Base-by-base conservation (phyloP, 805 yeast genomes). In the Middelhovenomyces tepae region DNA sequence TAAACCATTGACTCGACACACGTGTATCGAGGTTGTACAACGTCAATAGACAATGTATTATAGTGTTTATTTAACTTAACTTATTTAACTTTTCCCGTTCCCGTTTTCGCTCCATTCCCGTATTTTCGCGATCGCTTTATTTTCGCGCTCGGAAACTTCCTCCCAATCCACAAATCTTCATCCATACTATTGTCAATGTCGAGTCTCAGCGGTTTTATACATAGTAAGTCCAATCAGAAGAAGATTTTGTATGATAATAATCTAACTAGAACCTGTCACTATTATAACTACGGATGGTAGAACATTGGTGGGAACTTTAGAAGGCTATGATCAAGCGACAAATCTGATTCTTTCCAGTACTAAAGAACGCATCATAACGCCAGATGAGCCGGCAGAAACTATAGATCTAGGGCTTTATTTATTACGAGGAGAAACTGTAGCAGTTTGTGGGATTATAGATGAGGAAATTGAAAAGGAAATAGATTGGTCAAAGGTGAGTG, bases 241-340 rank as follows among this genome's bases (percentile, higher is more conserved):
- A n/a, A n/a, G n/a, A n/a, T n/a, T n/a, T n/a, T n/a, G n/a, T n/a
- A n/a, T n/a, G n/a, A n/a, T n/a, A n/a, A n/a, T n/a, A n/a, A n/a
- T n/a, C n/a, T n/a, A n/a, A n/a, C n/a, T n/a, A n/a, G n/a, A 47
- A 37, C 28, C 42, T n/a, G 45, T 45, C 22, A 42, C 42, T 22
- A 46, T 59, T 4, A 42, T 59, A 10, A 52, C 60, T 11, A 57
- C 59, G 2, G 63, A 59, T 28, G 63, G 63, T 11, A 32, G 50
- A 17, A 33, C 37, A 27, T 47, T 51, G 28, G 46, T 48, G 3
- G 64, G 64, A 5, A 39, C 40, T 1, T 49, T 59, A 15, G 56
- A 54, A 18, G 62, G 62, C 18, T 59, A 51, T 35, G 64, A 59
- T 36, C 56, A 55, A 27, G 33, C 59, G 19, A 56, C 60, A 2